Base-by-base conservation (phyloP, 371 early-diverging fungal species). In the Mycotypha africana region DNA sequence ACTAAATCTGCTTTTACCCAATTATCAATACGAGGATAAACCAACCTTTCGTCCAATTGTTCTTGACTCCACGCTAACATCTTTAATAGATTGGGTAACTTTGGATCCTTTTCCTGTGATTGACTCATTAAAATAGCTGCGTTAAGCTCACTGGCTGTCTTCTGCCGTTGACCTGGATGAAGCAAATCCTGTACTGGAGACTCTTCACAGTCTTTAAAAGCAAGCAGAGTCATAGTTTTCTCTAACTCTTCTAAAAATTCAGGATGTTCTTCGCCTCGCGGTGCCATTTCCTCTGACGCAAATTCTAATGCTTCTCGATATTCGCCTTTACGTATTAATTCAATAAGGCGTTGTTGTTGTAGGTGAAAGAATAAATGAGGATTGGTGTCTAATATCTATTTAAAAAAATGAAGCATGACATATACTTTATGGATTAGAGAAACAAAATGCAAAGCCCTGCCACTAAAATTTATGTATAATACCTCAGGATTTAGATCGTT, bases 401-500 rank as follows among this genome's bases (percentile, higher is more conserved):
- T 9, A 34, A 30, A 15, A 5, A 5, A 25, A 42, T 38, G 22
- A 19, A 28, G 12, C 30, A 12, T 28, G 30, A 6, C 12, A 28
- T 28, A 8, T 12, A 8, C 30, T 12, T 28, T 12, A 6, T 28
- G 6, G 12, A 28, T 28, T 28, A 28, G 12, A 12, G 12, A 28
- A 28, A 8, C 8, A 28, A 12, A 8, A n/a, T n/a, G n/a, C n/a
- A n/a, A n/a, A n/a, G n/a, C n/a, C n/a, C n/a, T n/a, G n/a, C n/a
- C n/a, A n/a, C n/a, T 28, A 28, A 28, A 8, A 28, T 28, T 28
- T 28, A 11, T 42, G 20, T 44, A 24, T 30, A 28, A 58, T 70
- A 91, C 92, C 78, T 96, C 96, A 10, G 97, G 97, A 59, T 98
- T 93, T 49, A 95, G 75, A 56, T 97, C 98, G 55, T 98, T 98